phyloP scores from a whole-genome alignment of 1,139 yeast genomes.

The Taphrina flavorubra region DNA sequence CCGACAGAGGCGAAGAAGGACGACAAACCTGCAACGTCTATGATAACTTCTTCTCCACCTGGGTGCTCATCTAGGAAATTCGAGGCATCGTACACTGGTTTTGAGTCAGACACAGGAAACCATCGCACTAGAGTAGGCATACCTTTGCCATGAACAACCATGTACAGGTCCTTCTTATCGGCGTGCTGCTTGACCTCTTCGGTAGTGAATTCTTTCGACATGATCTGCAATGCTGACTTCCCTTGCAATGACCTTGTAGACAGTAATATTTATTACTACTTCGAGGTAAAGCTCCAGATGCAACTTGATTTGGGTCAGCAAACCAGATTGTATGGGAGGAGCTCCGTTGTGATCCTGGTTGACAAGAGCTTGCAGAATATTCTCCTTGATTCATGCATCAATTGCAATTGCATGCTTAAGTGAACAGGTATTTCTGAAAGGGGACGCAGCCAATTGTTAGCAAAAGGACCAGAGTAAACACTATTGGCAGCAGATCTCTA shows the following conservation, averaged over 20 bases:
- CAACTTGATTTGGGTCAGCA: slow-evolving; percentile 4
- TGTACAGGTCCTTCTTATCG: slow-evolving; percentile 81
- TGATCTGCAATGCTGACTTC: background rate
- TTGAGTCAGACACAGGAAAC: background rate
- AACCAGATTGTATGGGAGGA: background rate
- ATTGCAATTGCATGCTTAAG: too few species aligned
- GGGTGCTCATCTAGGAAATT: slow-evolving; percentile 93
- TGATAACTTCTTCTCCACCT: slow-evolving; percentile 96
- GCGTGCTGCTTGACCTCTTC: slow-evolving; percentile 82
- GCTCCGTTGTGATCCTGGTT: background rate
- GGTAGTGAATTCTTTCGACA: slow-evolving; percentile 57
- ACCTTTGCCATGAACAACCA: slow-evolving; percentile 78
- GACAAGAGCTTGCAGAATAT: too few species aligned
- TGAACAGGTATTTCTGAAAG: too few species aligned
- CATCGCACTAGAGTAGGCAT: background rate
- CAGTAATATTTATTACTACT: too few species aligned
- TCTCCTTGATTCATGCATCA: too few species aligned
- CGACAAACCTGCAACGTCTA: slow-evolving; percentile 76
- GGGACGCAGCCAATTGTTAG: too few species aligned
- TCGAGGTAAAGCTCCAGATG: too few species aligned
- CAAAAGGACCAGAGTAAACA: too few species aligned
- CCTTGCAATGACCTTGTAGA: too few species aligned
- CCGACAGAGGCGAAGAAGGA: background rate
- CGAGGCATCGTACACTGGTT: slow-evolving; percentile 75
- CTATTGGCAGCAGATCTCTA: too few species aligned